These are phyloP conservation scores for Carpinus viminea DNA, from an alignment of 306 rosid genomes.

Conservation along the genomic window DNA sequence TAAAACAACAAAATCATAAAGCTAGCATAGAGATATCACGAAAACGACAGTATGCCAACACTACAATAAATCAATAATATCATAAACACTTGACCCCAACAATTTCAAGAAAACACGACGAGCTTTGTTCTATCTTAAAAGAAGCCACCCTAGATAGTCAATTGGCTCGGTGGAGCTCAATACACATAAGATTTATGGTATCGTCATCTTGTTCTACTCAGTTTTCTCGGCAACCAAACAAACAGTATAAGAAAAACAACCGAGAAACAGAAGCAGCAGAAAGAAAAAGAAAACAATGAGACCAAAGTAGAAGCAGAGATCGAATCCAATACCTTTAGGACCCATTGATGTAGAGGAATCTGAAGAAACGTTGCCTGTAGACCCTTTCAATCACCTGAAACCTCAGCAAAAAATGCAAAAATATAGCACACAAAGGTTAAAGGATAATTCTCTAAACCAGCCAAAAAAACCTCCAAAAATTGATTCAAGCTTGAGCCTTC, in stretches of 20 bases:
- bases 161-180: neutral
- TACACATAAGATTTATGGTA: neutral
- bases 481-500: neutral
- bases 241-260: neutral
- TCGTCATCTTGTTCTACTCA: neutral
- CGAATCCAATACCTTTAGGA: constrained; percentile 53
- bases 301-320: neutral
- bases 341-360: constrained; percentile 46
- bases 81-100: neutral
- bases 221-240: constrained; percentile 8
- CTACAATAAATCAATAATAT: too few species aligned
- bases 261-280: neutral
- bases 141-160: neutral
- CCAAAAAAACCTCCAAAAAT: neutral
- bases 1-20: neutral
- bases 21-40: neutral
- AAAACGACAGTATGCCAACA: neutral
- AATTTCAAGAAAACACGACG: neutral
- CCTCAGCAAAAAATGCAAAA: neutral
- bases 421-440: neutral
- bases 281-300: neutral
- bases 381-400: constrained; percentile 27
- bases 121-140: neutral
- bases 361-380: neutral
- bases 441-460: neutral